A percentile compares a stretch with the other conserved stretches of the same genome.
These are phyloP conservation scores for Heracleum sosnowskyi DNA, from an alignment of 129 eudicot species.

Conservation along the genomic window DNA sequence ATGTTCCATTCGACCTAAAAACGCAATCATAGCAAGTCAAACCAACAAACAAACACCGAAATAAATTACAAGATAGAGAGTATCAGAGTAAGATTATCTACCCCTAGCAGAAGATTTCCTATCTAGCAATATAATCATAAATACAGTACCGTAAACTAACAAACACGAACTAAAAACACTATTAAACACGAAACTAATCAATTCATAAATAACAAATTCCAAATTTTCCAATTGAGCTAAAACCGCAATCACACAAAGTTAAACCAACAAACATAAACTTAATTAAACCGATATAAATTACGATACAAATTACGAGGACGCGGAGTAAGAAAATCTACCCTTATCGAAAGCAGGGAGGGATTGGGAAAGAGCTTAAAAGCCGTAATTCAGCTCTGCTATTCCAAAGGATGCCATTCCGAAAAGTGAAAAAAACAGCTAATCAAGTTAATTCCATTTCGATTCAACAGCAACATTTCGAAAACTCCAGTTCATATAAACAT, in stretches of 20 bases:
- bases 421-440: constrained; percentile 66
- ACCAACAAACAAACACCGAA: neutral
- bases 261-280: neutral
- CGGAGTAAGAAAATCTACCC: neutral
- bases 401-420: constrained; percentile 91
- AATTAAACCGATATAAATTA: neutral
- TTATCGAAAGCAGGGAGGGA: constrained; percentile 14
- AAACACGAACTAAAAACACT: neutral
- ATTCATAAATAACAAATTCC: neutral
- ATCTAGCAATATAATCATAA: neutral
- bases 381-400: constrained; percentile 34
- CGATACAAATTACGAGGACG: neutral
- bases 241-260: neutral
- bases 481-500: constrained; percentile 23
- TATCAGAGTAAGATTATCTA: neutral
- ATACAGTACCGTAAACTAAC: neutral
- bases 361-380: constrained; percentile 15
- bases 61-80: neutral
- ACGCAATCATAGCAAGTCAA: too few relatives aligned
- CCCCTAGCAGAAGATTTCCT: constrained; percentile 3
- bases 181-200: too few relatives aligned
- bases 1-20: neutral
- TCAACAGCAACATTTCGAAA: constrained; percentile 49
- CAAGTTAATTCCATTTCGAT: constrained; percentile 40
- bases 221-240: neutral